A percentile compares a stretch with the other conserved stretches of the same genome.
These are phyloP conservation scores for Nannochloris sp. DNA, from an alignment of 139 green algal genomes.

Conservation along the genomic window DNA sequence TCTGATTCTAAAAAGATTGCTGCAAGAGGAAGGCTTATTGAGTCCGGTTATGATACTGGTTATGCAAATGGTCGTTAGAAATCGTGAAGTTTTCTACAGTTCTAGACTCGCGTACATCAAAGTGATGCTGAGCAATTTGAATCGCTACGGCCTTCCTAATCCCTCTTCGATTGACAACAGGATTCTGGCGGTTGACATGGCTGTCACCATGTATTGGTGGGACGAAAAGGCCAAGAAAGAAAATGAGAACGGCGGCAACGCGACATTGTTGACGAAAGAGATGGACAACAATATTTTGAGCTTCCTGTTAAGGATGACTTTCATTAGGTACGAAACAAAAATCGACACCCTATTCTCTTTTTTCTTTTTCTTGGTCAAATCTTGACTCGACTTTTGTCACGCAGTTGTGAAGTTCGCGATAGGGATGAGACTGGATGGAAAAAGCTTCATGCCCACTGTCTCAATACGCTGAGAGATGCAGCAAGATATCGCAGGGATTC, in stretches of 20 bases:
- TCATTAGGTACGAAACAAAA: constrained; percentile 35
- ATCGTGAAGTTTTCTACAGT: constrained; percentile 72
- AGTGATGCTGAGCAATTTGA: constrained; percentile 83
- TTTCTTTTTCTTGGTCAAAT: neutral
- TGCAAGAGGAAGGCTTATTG: constrained; percentile 10
- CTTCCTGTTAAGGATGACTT: constrained; percentile 82
- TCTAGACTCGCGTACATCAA: constrained; percentile 73
- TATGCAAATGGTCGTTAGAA: constrained; percentile 83
- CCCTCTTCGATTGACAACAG: constrained; percentile 68
- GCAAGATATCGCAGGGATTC: constrained; percentile 41
- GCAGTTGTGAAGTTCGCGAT: constrained; percentile 20
- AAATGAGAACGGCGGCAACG: constrained; percentile 13
- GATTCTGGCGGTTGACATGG: constrained; percentile 82
- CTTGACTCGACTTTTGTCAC: neutral
- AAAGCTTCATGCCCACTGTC: constrained; percentile 34
- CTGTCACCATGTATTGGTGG: constrained; percentile 77
- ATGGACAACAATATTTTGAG: constrained; percentile 81
- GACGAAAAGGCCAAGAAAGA: constrained; percentile 39
- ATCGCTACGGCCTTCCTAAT: constrained; percentile 51
- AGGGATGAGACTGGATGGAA: constrained; percentile 45
- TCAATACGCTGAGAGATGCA: constrained; percentile 27
- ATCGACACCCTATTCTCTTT: neutral
- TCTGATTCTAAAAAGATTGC: constrained; percentile 10
- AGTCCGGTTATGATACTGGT: neutral
- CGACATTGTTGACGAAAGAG: constrained; percentile 35